Percentiles rank a stretch among this genome's conserved stretches.
phyloP scores from a whole-genome alignment of 2,329 filamentous ascomycete species.

The Chalara sp. region DNA sequence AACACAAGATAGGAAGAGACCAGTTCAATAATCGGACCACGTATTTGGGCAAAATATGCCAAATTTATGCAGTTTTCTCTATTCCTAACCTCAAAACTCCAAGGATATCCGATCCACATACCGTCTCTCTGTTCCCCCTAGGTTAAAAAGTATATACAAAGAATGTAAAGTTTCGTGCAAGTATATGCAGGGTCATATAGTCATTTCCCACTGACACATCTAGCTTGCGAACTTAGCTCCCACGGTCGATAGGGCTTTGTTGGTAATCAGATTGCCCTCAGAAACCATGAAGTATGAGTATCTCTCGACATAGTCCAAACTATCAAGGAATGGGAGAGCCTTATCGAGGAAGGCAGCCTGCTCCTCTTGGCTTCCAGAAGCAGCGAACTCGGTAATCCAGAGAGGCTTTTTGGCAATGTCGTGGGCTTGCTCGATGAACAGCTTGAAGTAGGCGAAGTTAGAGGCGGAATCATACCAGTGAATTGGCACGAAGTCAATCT shows the following conservation, averaged over 20 bases:
- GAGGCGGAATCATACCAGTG: conserved; percentile 38
- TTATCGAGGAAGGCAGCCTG: conserved; percentile 31
- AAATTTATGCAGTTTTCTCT: too few species aligned
- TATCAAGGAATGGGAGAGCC: conserved; percentile 37
- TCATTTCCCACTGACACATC: too few species aligned
- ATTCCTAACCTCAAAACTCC: too few species aligned
- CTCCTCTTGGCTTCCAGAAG: conserved; percentile 20
- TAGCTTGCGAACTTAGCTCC: background rate
- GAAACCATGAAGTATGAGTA: conserved; percentile 4
- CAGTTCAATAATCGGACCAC: too few species aligned
- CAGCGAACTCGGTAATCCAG: conserved; percentile 38
- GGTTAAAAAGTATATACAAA: too few species aligned
- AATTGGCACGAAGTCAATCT: conserved; percentile 37
- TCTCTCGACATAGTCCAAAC: conserved; percentile 15
- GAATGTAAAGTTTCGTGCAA: too few species aligned
- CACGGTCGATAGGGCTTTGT: background rate
- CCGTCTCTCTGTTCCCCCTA: too few species aligned
- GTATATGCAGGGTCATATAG: too few species aligned
- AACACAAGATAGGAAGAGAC: too few species aligned
- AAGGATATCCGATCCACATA: too few species aligned
- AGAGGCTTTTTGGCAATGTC: conserved; percentile 25
- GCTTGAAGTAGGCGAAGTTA: conserved; percentile 35
- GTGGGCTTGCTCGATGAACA: conserved; percentile 30
- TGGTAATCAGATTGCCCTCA: conserved; percentile 1
- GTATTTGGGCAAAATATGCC: too few species aligned